Evolutionary conservation across 805 yeast genomes (phyloP).

Genomic region (Candida dajiaensis): DNA sequence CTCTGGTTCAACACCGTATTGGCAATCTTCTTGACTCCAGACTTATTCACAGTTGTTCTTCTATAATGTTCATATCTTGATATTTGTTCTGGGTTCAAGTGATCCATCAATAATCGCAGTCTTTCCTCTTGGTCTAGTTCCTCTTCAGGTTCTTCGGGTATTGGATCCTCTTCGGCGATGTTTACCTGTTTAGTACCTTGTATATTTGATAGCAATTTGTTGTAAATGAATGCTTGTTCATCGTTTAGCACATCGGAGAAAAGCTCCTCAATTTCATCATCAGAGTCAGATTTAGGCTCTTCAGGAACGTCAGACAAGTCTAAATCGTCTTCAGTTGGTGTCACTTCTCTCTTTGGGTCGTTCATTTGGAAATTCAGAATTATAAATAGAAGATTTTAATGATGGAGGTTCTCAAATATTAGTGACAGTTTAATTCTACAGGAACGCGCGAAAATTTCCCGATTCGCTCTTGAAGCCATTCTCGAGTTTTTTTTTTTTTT

Average conservation of each 20-base stretch:
- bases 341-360: not conserved
- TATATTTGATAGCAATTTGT: constrained; percentile 8
- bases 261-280: constrained; percentile 7
- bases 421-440: too few species aligned
- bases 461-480: not conserved
- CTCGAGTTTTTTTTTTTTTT: too few species aligned
- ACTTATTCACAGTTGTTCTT: constrained; percentile 66
- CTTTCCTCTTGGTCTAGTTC: constrained; percentile 48
- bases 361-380: not conserved
- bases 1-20: constrained; percentile 74
- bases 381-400: too few species aligned
- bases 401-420: not conserved
- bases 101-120: constrained; percentile 57
- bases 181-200: not conserved
- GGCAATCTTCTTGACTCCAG: constrained; percentile 76
- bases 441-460: not conserved
- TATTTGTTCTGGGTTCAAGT: constrained; percentile 78
- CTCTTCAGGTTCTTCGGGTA: constrained; percentile 22
- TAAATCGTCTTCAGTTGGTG: constrained; percentile 15
- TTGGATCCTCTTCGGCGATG: constrained; percentile 22
- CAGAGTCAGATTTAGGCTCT: constrained; percentile 19
- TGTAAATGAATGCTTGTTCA: constrained; percentile 15
- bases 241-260: constrained; percentile 14
- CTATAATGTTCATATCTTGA: constrained; percentile 82
- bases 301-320: constrained; percentile 26